phyloP scores from a whole-genome alignment of 805 yeast species.

The Danielia oregonensis region DNA sequence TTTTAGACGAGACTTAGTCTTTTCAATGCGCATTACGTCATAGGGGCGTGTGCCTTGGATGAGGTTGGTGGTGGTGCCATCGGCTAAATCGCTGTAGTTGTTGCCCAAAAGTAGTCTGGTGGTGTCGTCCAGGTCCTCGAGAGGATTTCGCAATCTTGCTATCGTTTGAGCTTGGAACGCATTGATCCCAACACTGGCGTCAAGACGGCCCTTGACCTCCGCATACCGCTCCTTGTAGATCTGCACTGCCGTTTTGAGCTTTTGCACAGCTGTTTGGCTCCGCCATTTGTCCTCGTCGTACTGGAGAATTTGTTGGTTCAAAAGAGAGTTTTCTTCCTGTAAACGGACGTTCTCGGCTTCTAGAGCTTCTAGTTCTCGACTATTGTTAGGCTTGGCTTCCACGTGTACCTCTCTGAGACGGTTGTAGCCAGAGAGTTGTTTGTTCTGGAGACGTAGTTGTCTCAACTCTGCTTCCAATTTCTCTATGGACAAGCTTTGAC shows the following conservation, averaged over 20 bases:
- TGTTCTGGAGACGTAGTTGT: constrained; percentile 7
- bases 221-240: constrained; percentile 1
- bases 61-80: constrained; percentile 2
- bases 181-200: neutral
- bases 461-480: constrained; percentile 10
- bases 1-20: too few species aligned
- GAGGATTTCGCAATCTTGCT: too few species aligned
- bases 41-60: too few species aligned
- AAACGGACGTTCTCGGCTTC: neutral
- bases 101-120: neutral
- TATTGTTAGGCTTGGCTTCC: neutral
- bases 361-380: neutral
- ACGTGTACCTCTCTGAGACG: too few species aligned
- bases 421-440: neutral
- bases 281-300: too few species aligned
- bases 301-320: neutral
- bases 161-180: too few species aligned
- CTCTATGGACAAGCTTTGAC: constrained; percentile 11
- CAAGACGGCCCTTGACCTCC: constrained; percentile 1
- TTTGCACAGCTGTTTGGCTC: neutral
- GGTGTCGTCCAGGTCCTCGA: constrained; percentile 1
- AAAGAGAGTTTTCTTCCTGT: neutral
- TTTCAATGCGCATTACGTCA: too few species aligned
- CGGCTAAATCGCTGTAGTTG: neutral
- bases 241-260: neutral